Evolutionary conservation across 2,329 filamentous ascomycete species (phyloP).

Genomic region (Ophiocordyceps unilateralis): DNA sequence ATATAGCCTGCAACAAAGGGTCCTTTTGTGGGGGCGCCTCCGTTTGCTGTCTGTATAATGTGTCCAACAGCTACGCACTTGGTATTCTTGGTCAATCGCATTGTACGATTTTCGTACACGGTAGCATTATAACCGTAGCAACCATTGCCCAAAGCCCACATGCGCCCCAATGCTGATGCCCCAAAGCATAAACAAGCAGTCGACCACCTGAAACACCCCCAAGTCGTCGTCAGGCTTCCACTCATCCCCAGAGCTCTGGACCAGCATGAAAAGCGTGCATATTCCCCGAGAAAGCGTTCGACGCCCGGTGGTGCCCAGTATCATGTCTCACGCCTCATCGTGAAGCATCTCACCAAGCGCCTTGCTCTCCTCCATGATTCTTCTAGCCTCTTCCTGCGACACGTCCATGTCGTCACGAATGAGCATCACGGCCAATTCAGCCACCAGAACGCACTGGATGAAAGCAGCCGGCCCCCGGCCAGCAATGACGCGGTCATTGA

Average conservation of each 20-base stretch:
- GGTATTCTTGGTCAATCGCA: no score
- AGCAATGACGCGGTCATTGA: constrained; percentile 48
- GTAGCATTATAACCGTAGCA: no score
- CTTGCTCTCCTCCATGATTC: constrained; percentile 49
- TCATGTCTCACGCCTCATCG: constrained; percentile 25
- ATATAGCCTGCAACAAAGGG: no score
- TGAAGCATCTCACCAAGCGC: constrained; percentile 51
- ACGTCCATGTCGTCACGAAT: constrained; percentile 39
- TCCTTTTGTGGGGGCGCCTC: no score
- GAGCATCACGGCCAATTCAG: constrained; percentile 42
- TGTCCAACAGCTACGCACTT: no score
- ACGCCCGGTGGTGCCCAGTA: no score
- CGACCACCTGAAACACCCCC: not conserved
- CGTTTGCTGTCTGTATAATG: no score
- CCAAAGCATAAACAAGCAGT: not conserved
- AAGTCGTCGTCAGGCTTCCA: not conserved
- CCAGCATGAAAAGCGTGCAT: no score
- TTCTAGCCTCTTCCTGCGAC: constrained; percentile 23
- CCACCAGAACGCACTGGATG: constrained; percentile 60
- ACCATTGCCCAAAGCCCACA: no score
- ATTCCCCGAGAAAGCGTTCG: no score
- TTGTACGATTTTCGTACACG: no score
- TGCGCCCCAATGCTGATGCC: not conserved
- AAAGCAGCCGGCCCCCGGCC: constrained; percentile 50
- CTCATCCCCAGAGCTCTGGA: no score